Evolutionary conservation across 768 basidiomycete genomes (phyloP).

Genomic region (Boletus tomentosulus): DNA sequence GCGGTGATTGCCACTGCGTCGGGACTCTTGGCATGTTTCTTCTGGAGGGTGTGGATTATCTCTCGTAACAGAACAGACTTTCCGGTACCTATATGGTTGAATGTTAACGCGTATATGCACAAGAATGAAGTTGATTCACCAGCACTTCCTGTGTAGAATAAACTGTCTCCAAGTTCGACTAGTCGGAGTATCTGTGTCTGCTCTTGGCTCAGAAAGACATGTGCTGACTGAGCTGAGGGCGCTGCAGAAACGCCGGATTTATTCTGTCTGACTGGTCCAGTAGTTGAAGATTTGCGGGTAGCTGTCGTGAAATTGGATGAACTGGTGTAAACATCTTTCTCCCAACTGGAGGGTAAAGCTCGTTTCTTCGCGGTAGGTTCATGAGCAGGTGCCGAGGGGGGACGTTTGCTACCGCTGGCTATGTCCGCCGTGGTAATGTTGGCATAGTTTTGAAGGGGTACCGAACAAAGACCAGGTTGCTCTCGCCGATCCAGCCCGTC

Average conservation of each 20-base stretch:
- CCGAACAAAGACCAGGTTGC: conserved; percentile 18
- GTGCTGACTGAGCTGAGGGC: conserved; percentile 25
- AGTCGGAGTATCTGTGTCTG: conserved; percentile 81
- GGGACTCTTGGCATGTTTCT: conserved; percentile 43
- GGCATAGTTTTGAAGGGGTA: conserved; percentile 9
- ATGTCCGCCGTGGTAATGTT: conserved; percentile 14
- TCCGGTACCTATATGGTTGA: conserved; percentile 67
- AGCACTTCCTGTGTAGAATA: conserved; percentile 98
- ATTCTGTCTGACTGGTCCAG: conserved; percentile 8
- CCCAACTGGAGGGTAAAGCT: conserved; percentile 51
- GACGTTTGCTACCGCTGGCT: conserved; percentile 33
- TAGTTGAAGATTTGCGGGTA: conserved; percentile 10
- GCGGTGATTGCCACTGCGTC: conserved; percentile 93
- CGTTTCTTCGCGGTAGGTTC: conserved; percentile 48
- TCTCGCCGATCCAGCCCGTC: conserved; percentile 47
- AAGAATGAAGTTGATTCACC: conserved; percentile 43
- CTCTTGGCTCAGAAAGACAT: conserved; percentile 73
- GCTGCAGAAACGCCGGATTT: conserved; percentile 3
- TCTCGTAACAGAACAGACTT: conserved; percentile 93
- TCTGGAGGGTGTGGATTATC: conserved; percentile 74
- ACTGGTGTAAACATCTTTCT: conserved; percentile 33
- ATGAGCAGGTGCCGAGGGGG: conserved; percentile 17
- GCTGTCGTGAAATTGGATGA: conserved; percentile 32
- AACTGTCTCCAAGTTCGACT: conserved; percentile 64
- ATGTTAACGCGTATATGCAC: conserved; percentile 13